phyloP scores from a whole-genome alignment of 257 asterid genomes.

The Sherardia arvensis region DNA sequence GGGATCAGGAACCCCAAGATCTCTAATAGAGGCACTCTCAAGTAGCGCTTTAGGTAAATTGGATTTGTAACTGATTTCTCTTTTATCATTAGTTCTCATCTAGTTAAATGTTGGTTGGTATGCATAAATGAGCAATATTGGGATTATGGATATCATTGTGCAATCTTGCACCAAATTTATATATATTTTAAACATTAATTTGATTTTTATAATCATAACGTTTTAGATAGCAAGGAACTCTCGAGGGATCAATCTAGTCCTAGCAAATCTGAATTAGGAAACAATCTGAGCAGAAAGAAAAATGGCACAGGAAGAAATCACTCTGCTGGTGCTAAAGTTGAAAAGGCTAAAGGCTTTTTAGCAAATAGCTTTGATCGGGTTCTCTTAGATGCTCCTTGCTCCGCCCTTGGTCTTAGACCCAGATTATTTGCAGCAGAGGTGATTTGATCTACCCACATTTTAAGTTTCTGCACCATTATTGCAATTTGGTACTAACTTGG shows the following conservation, averaged over 20 bases:
- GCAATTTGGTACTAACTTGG: not conserved
- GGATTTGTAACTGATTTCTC: slow-evolving; percentile 26
- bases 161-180: not conserved
- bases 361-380: slow-evolving; percentile 93
- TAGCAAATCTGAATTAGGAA: slow-evolving; percentile 53
- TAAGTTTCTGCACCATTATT: not conserved
- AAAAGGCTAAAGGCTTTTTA: slow-evolving; percentile 66
- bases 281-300: slow-evolving; percentile 44
- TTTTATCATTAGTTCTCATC: slow-evolving; percentile 12
- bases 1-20: slow-evolving; percentile 13
- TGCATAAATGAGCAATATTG: not conserved
- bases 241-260: slow-evolving; percentile 25
- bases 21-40: slow-evolving; percentile 16
- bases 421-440: slow-evolving; percentile 93
- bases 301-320: slow-evolving; percentile 80
- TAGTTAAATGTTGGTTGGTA: not conserved
- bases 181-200: not conserved
- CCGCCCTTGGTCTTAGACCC: slow-evolving; percentile 98
- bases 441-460: slow-evolving; percentile 3
- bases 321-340: slow-evolving; percentile 63
- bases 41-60: slow-evolving; percentile 20
- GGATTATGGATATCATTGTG: not conserved
- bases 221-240: slow-evolving; percentile 34
- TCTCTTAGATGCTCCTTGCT: slow-evolving; percentile 98
- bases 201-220: not conserved